Evolutionary conservation across 345 rosid genomes (phyloP), one percentile per base, ranked within the genome.

Genomic region (Eucalyptus marginata): DNA sequence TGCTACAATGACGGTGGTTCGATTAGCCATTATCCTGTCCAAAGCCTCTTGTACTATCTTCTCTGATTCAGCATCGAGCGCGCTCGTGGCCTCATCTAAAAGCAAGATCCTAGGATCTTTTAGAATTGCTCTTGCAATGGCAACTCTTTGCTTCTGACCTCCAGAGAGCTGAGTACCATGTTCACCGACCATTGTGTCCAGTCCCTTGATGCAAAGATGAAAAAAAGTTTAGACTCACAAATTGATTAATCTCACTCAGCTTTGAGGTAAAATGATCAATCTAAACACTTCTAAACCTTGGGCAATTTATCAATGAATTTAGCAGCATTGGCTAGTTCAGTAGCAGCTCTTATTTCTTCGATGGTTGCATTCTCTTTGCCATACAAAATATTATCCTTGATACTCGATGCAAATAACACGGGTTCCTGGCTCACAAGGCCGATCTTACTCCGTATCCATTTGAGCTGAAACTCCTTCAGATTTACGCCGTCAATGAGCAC

Each of bases 121-220:
- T n/a, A 96, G 88, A 76, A 95, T 97, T 8, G 98, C 99, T 90
- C 99, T 94, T 2, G 98, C 99, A 44, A 97, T 96, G 6, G 99
- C 99, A 80, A 97, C 92, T 88, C 99, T 94, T 92, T 97, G 99
- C 90, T 97, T 97, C 88, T 97, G 99, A 27, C 99, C 99, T 22
- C 99, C 99, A 1, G 98, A 97, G 76, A 97, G 94, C 90, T 95
- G 99, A 40, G 97, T 94, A 86, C 99, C 99, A 86, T 95, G 98
- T 91, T 97, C 99, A 36, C 99, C 99, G 16, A 94, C 98, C 98
- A 94, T 93, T 8, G 99, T 96, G 88, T 97, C 98, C 49, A 96
- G 88, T 71, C 84, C 99, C 99, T 91, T 52, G 58, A 52, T 52
- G 58, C 24, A 52, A 52, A 52, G 58, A 52, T 18, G 40, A 10